Conservation (phyloP, 108 stramenopile species). For the Schizochytrium sp. region DNA sequence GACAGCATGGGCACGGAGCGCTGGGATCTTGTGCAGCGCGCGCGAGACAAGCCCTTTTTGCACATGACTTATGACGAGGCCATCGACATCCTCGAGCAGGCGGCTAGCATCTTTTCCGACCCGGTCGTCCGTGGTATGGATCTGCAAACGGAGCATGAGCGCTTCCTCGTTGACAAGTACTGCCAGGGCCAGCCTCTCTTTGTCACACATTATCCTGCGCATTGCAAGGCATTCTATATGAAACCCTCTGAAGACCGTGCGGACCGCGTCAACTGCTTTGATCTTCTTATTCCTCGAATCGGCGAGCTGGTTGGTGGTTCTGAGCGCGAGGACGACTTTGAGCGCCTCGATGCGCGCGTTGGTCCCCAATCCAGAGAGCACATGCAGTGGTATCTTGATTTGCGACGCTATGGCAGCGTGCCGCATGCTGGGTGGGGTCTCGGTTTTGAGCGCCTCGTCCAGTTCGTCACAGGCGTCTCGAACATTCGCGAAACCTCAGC, state of each 20-base stretch:
- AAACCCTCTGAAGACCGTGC: conserved; percentile 88
- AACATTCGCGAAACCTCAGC: conserved; percentile 98
- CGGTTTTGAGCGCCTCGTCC: conserved; percentile 96
- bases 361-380: background rate
- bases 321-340: conserved; percentile 71
- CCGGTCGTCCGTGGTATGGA: conserved; percentile 95
- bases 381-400: conserved; percentile 79
- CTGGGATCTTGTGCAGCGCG: conserved; percentile 61
- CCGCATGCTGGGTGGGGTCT: conserved; percentile 98
- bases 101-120: conserved; percentile 77
- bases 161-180: conserved; percentile 88
- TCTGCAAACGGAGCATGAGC: conserved; percentile 90
- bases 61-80: conserved; percentile 79
- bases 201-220: conserved; percentile 93
- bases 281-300: conserved; percentile 94
- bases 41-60: conserved; percentile 60
- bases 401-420: conserved; percentile 81
- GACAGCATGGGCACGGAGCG: conserved; percentile 23
- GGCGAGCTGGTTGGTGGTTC: conserved; percentile 97
- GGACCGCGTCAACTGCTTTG: conserved; percentile 94
- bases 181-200: conserved; percentile 76
- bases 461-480: conserved; percentile 90
- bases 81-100: conserved; percentile 74
- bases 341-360: conserved; percentile 33
- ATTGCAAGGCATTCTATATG: conserved; percentile 99